phyloP scores from a whole-genome alignment of 805 yeast species.

The Naumovozyma dairenensis region DNA sequence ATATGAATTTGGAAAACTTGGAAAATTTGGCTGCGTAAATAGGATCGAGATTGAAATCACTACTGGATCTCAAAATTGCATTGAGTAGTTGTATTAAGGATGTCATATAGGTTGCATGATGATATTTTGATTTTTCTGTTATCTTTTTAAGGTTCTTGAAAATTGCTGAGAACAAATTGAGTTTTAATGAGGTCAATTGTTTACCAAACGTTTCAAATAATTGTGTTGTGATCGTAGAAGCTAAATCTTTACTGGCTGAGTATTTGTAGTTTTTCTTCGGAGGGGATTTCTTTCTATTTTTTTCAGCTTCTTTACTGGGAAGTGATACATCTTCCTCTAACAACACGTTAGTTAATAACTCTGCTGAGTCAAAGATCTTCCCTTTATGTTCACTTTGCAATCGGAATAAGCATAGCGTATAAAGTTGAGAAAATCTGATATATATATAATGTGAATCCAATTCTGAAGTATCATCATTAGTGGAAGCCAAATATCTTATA shows the following conservation, averaged over 20 bases:
- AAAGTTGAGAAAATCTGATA: constrained; percentile 16
- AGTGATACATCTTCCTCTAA: constrained; percentile 21
- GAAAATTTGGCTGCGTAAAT: constrained; percentile 15
- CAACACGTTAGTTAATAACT: constrained; percentile 18
- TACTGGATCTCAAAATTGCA: constrained; percentile 15
- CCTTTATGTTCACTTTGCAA: constrained; percentile 13
- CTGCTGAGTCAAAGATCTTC: constrained; percentile 22
- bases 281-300: constrained; percentile 9
- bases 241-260: constrained; percentile 23
- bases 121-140: constrained; percentile 23
- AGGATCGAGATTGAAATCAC: constrained; percentile 5
- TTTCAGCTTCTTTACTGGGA: constrained; percentile 4
- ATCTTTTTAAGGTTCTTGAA: constrained; percentile 30
- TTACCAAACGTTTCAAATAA: constrained; percentile 28
- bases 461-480: constrained; percentile 7
- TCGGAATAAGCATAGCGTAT: constrained; percentile 8
- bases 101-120: constrained; percentile 25
- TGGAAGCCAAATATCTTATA: constrained; percentile 7
- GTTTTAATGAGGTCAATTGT: constrained; percentile 28
- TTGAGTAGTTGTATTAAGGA: constrained; percentile 16
- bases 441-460: constrained; percentile 18
- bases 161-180: constrained; percentile 23
- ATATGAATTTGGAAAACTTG: constrained; percentile 18
- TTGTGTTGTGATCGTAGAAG: constrained; percentile 22
- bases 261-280: constrained; percentile 17